phyloP scores from a whole-genome alignment of 192 early-diverging fungal species.

The Backusella sp. region DNA sequence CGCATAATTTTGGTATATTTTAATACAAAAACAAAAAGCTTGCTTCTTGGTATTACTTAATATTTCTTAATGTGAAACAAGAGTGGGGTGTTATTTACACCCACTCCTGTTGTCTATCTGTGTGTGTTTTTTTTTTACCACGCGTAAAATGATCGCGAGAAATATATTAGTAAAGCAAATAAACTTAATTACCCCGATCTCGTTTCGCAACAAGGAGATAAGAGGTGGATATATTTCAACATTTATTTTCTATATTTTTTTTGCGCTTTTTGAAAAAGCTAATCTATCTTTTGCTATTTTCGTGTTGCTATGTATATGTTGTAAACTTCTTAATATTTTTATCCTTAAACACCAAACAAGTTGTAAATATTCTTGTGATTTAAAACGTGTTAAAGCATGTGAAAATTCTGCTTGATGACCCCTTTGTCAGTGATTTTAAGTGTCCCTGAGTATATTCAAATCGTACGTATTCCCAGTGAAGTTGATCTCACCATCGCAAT shows the following conservation, averaged over 20 bases:
- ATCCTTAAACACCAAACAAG: not conserved
- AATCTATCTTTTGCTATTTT: not conserved
- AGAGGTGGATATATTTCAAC: not conserved
- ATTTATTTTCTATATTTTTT: slow-evolving; percentile 1
- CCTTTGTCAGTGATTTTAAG: not conserved
- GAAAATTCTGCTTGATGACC: too few species aligned
- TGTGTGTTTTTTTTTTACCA: not conserved
- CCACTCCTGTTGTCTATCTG: not conserved
- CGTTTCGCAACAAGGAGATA: not conserved
- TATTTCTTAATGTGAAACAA: not conserved
- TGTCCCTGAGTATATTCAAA: not conserved
- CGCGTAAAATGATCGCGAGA: not conserved
- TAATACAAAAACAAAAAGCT: not conserved
- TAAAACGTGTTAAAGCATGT: too few species aligned
- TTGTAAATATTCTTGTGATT: too few species aligned
- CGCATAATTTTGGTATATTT: not conserved
- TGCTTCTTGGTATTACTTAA: not conserved
- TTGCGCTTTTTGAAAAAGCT: not conserved
- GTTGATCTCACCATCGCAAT: not conserved
- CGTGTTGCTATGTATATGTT: not conserved
- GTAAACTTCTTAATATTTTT: not conserved
- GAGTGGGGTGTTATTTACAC: not conserved
- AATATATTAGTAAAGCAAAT: not conserved
- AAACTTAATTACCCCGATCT: not conserved
- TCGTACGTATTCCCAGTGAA: not conserved